Evolutionary conservation across 495 filamentous ascomycete genomes (phyloP).

Genomic region (Cladorrhinum samala): DNA sequence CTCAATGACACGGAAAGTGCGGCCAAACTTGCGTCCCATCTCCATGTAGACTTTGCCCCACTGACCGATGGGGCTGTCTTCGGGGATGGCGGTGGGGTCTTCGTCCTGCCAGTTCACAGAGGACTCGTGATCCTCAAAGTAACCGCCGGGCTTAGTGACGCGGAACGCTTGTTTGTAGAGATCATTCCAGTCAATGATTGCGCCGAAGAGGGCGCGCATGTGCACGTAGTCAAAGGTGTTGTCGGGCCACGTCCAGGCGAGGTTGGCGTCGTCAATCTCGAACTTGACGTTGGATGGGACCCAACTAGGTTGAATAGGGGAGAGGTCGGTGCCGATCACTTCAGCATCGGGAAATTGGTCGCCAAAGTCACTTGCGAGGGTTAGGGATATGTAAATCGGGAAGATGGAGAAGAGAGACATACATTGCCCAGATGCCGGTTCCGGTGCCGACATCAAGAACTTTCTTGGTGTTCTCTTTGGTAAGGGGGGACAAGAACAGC

Average conservation of each 20-base stretch:
- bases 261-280: constrained; percentile 51
- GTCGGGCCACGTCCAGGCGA: constrained; percentile 45
- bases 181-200: constrained; percentile 51
- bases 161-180: constrained; percentile 32
- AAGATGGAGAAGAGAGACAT: too few relatives aligned
- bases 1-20: constrained; percentile 16
- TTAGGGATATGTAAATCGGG: too few relatives aligned
- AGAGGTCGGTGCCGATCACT: constrained; percentile 59
- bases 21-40: constrained; percentile 10
- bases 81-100: constrained; percentile 11
- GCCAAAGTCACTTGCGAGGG: constrained; percentile 25
- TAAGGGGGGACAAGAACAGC: background rate
- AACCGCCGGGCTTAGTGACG: constrained; percentile 23
- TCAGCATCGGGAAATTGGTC: constrained; percentile 50
- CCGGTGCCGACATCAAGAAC: constrained; percentile 66
- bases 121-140: constrained; percentile 24
- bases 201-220: constrained; percentile 50
- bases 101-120: constrained; percentile 19
- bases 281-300: constrained; percentile 47
- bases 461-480: constrained; percentile 27
- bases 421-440: constrained; percentile 20
- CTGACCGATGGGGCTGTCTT: constrained; percentile 8
- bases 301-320: constrained; percentile 48
- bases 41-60: constrained; percentile 18
- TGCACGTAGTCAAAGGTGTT: constrained; percentile 61